Evolutionary conservation across 768 basidiomycete genomes (phyloP).

Genomic region (Mycena floridula): DNA sequence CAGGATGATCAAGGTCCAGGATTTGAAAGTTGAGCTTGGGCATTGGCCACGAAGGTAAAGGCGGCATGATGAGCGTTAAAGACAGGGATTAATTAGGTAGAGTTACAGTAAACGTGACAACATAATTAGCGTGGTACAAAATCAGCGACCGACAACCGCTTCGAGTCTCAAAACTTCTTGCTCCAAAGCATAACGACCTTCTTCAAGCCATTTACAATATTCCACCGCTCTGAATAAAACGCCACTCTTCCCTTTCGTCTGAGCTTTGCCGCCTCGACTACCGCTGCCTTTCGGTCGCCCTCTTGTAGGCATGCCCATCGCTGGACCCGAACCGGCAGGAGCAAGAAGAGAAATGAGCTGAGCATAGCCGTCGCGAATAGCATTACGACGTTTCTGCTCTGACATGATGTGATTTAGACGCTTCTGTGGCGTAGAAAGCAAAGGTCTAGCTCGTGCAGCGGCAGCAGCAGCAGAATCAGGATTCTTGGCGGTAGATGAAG

Average conservation of each 20-base stretch:
- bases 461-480: constrained; percentile 7
- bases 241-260: constrained; percentile 84
- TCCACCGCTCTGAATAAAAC: constrained; percentile 84
- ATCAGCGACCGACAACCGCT: constrained; percentile 48
- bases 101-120: background rate
- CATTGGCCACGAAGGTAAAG: no score
- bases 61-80: no score
- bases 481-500: constrained; percentile 4
- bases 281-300: constrained; percentile 80
- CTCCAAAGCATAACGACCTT: constrained; percentile 65
- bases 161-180: constrained; percentile 67
- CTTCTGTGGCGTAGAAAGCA: constrained; percentile 81
- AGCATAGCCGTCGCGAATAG: constrained; percentile 85
- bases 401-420: constrained; percentile 92
- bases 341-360: constrained; percentile 79
- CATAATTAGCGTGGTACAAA: background rate
- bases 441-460: constrained; percentile 44
- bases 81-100: no score
- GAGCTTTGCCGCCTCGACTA: constrained; percentile 50
- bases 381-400: constrained; percentile 89
- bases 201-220: constrained; percentile 82
- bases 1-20: constrained; percentile 55
- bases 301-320: constrained; percentile 68
- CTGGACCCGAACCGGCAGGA: constrained; percentile 63
- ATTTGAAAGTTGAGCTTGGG: constrained; percentile 51